Percentiles rank a stretch among this genome's conserved stretches.
phyloP scores from a whole-genome alignment of 768 basidiomycete genomes.

The Suillus alpinus region DNA sequence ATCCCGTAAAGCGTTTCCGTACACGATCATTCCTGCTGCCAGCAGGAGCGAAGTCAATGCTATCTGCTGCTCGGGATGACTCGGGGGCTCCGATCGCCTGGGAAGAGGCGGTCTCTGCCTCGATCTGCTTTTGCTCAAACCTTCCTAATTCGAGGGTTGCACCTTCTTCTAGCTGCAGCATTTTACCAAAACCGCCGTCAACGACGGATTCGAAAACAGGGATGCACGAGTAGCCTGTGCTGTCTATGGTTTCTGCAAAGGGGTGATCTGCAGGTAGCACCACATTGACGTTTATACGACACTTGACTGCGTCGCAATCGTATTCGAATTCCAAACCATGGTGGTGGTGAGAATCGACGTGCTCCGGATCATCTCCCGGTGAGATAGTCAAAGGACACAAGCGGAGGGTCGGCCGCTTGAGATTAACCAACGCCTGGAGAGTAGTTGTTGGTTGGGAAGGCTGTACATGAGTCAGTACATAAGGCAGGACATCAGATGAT shows the following conservation, averaged over 20 bases:
- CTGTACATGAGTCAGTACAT: constrained; percentile 33
- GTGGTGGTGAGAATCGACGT: constrained; percentile 51
- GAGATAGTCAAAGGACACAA: constrained; percentile 60
- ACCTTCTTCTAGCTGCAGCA: constrained; percentile 72
- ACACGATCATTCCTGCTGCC: constrained; percentile 19
- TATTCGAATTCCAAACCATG: constrained; percentile 90
- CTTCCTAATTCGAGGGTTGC: constrained; percentile 77
- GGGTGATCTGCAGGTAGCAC: constrained; percentile 65
- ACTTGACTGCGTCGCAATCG: constrained; percentile 87
- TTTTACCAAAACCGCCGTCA: constrained; percentile 80
- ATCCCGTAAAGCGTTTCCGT: constrained; percentile 62
- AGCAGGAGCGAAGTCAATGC: constrained; percentile 11
- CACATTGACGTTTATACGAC: constrained; percentile 76
- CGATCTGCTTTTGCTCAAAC: constrained; percentile 47
- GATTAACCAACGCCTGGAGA: constrained; percentile 89
- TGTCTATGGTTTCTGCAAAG: constrained; percentile 41
- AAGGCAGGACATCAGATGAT: constrained; percentile 7
- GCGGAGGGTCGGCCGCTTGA: constrained; percentile 85
- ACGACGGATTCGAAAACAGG: constrained; percentile 49
- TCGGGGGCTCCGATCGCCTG: constrained; percentile 11
- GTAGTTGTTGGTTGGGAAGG: constrained; percentile 85
- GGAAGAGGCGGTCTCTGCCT: constrained; percentile 20
- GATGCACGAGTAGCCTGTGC: constrained; percentile 26
- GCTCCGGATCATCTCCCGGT: constrained; percentile 43
- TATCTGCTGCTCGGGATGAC: constrained; percentile 6